A percentile compares a stretch with the other conserved stretches of the same genome.
These are phyloP conservation scores for Neurospora sp. DNA, from an alignment of 495 filamentous ascomycete species.

Conservation along the genomic window DNA sequence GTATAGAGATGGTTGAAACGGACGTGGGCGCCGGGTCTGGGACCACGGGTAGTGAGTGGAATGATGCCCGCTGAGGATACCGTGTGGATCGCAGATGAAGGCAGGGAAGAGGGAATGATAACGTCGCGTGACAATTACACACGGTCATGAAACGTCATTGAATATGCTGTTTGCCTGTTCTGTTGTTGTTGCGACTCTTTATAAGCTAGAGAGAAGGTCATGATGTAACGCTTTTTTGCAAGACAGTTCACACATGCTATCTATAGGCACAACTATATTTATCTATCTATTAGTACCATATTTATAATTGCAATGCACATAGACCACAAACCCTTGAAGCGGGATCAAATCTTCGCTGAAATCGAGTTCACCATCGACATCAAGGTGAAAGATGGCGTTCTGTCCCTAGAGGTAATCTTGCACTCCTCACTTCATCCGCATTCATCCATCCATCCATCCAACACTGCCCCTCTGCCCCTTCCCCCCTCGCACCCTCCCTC, in stretches of 20 bases:
- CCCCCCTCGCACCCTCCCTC: not conserved
- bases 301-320: not conserved
- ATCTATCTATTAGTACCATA: not conserved
- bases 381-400: no score
- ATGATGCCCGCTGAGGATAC: not conserved
- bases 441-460: not conserved
- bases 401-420: no score
- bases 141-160: not conserved
- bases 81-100: not conserved
- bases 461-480: not conserved
- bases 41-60: not conserved
- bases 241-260: not conserved
- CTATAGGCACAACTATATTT: not conserved
- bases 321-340: not conserved
- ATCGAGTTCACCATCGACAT: not conserved
- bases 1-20: constrained; percentile 70
- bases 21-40: constrained; percentile 27
- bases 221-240: not conserved
- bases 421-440: not conserved
- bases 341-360: not conserved
- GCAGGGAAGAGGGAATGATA: not conserved
- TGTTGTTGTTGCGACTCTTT: not conserved
- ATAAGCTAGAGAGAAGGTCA: not conserved
- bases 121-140: not conserved
- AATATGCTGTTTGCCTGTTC: not conserved